Evolutionary conservation across 202 grass and related monocot genomes (phyloP).

Genomic region (Schoenoplectus tabernaemontani): DNA sequence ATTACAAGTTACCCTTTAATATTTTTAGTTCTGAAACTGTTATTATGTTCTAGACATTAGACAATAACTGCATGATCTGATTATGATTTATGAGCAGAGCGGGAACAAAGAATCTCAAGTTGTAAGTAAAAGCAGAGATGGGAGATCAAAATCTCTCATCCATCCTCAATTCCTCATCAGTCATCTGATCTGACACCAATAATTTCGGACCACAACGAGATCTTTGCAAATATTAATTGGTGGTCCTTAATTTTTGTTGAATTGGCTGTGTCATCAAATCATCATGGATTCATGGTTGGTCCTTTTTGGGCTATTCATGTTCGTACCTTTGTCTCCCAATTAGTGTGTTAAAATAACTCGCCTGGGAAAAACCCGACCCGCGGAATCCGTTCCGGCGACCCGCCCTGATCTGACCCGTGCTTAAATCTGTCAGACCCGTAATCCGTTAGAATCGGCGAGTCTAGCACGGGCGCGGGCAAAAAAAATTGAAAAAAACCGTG

Average conservation of each 20-base stretch:
- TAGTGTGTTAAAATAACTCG: too few relatives aligned
- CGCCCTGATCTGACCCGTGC: too few relatives aligned
- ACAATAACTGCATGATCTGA: neutral
- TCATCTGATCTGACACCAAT: neutral
- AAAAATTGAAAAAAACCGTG: too few relatives aligned
- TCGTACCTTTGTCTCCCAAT: neutral
- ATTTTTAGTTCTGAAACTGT: neutral
- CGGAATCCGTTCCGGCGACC: too few relatives aligned
- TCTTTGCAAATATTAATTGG: neutral
- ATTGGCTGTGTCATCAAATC: neutral
- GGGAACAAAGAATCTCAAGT: neutral
- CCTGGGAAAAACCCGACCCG: too few relatives aligned
- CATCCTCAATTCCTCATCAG: too few relatives aligned
- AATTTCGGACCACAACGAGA: neutral
- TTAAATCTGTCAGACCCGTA: too few relatives aligned
- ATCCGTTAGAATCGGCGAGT: too few relatives aligned
- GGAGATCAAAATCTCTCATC: neutral
- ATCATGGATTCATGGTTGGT: neutral
- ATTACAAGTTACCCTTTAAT: too few relatives aligned
- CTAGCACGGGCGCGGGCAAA: too few relatives aligned
- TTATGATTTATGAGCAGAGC: too few relatives aligned
- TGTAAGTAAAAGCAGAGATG: neutral
- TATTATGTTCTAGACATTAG: neutral
- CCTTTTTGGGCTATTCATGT: neutral
- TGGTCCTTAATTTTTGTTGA: conserved; percentile 1